Evolutionary conservation across 108 stramenopile species (phyloP), one percentile per base, ranked within the genome.

Genomic region (Stephanodiscus triporus): DNA sequence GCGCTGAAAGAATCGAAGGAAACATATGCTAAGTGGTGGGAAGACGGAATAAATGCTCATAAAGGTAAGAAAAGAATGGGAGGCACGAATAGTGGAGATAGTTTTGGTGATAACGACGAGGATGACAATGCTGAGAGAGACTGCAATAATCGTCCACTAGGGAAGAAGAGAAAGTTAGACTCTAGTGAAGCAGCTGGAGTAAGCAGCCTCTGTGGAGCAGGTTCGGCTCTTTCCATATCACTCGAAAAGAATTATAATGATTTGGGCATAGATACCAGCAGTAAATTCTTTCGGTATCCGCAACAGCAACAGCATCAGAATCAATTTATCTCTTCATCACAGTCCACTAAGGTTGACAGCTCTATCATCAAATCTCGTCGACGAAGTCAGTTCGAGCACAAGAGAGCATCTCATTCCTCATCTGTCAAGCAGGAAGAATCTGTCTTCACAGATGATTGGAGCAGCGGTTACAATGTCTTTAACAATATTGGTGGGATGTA

Each of bases 1-100:
- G 80, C 80, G 19, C 70, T 81, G 80, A 75, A 64, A 47, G 80
- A 81, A 42, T 75, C 73, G 38, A 81, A 81, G 69, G 69, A 70
- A 27, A 60, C 69, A 3, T 71, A 81, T 66, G 62, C 80, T 16
- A 81, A 75, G 38, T 81, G 80, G 80, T 81, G 80, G 80, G 80
- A 81, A 37, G 63, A 48, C 13, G 80, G 68, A n/a, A 60, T 75
- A 30, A 64, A 73, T 51, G 56, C 55, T 7, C 14, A 20, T 14
- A 43, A 63, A 11, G 65, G 50, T 9, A 48, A 49, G 22, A 22
- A 36, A 62, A 73, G 72, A 17, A 61, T 60, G 42, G 62, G 62
- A 16, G 54, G 72, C 20, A 53, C 14, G 9, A n/a, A 55, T 51
- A 50, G 59, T 19, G 72, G 63, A 45, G 69, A 58, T 48, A 37